Percentiles rank a stretch among this genome's conserved stretches.
Conservation (phyloP, 345 rosid genomes). For the Gossypium arboreum region DNA sequence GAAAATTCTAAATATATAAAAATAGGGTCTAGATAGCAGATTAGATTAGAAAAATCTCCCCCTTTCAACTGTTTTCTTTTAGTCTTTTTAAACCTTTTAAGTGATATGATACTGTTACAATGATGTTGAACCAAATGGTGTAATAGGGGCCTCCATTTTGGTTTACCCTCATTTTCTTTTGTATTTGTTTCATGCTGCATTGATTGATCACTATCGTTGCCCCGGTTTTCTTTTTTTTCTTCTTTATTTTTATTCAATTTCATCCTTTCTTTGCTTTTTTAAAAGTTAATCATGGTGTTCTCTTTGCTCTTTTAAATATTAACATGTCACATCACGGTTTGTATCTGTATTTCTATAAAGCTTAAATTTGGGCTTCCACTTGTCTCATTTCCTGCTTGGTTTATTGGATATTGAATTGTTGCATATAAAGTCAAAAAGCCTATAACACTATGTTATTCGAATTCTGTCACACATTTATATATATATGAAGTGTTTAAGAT, state of each 20-base stretch:
- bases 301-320: not conserved
- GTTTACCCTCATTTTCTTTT: slow-evolving; percentile 9
- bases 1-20: slow-evolving; percentile 20
- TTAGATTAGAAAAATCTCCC: slow-evolving; percentile 19
- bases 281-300: not conserved
- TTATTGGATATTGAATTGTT: not conserved
- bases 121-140: slow-evolving; percentile 14
- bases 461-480: no score
- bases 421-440: no score
- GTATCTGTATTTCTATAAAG: not conserved
- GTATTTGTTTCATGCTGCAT: slow-evolving; percentile 14
- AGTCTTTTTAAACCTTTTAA: slow-evolving; percentile 10
- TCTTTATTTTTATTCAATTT: not conserved
- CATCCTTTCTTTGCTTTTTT: not conserved
- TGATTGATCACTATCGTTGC: slow-evolving; percentile 2
- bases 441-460: no score
- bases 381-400: not conserved
- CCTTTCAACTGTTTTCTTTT: not conserved
- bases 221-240: not conserved
- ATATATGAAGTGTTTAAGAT: no score
- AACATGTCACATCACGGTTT: not conserved
- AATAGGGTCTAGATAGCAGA: slow-evolving; percentile 8
- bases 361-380: no score
- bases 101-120: slow-evolving; percentile 9
- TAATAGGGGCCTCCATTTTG: slow-evolving; percentile 8